These are phyloP conservation scores for Pseudogymnoascus sp. DNA, from an alignment of 2,329 filamentous ascomycete genomes.

Conservation along the genomic window DNA sequence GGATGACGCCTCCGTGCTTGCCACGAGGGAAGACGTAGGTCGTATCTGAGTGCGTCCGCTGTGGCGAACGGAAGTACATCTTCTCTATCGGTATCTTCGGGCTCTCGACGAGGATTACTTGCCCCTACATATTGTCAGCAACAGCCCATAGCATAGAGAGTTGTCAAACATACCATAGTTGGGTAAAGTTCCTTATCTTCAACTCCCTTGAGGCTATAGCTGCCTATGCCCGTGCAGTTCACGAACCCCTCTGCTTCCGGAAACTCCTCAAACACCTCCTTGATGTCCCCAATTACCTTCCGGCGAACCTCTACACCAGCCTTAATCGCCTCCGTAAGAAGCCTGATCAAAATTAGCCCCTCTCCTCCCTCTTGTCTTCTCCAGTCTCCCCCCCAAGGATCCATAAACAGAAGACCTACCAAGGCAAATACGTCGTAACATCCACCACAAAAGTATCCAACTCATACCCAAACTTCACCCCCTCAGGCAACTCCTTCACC, in stretches of 20 bases:
- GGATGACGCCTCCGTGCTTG: constrained; percentile 31
- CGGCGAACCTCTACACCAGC: constrained; percentile 19
- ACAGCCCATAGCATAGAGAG: not conserved
- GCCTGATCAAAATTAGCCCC: constrained; percentile 22
- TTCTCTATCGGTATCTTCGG: constrained; percentile 32
- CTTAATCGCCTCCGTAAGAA: constrained; percentile 25
- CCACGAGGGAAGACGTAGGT: constrained; percentile 41
- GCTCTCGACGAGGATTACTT: constrained; percentile 34
- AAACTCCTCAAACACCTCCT: constrained; percentile 17
- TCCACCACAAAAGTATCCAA: constrained; percentile 35
- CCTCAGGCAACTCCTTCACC: constrained; percentile 32
- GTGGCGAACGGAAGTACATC: constrained; percentile 40
- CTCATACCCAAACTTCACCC: constrained; percentile 34
- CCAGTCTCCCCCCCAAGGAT: not conserved
- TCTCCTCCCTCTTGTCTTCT: not conserved
- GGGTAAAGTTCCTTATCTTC: constrained; percentile 27
- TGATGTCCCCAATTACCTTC: constrained; percentile 17
- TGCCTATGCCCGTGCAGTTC: constrained; percentile 28
- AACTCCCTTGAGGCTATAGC: constrained; percentile 24
- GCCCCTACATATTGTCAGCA: constrained; percentile 21
- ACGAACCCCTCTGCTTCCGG: constrained; percentile 18
- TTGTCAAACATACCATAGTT: constrained; percentile 22
- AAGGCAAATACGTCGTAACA: constrained; percentile 33
- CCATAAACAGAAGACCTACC: constrained; percentile 24
- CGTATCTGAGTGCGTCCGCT: constrained; percentile 36